Evolutionary conservation across 140 eudicot genomes (phyloP).

Genomic region (Erigeron philadelphicus): DNA sequence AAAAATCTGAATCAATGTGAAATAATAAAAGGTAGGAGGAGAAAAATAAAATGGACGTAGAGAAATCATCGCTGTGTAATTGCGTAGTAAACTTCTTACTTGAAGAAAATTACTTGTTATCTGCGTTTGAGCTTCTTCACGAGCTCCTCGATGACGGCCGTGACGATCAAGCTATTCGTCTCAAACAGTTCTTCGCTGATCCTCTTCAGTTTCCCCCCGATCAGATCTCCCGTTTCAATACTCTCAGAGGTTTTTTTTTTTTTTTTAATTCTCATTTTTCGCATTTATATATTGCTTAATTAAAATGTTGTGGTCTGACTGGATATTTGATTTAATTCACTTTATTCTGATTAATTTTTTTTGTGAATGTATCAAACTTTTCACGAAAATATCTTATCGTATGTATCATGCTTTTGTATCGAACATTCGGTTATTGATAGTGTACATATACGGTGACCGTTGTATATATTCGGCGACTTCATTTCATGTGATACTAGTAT

Average conservation of each 20-base stretch:
- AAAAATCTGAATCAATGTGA: slow-evolving; percentile 11
- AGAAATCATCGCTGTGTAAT: slow-evolving; percentile 95
- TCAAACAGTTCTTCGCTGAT: slow-evolving; percentile 81
- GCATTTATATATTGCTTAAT: background rate
- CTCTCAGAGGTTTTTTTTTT: slow-evolving; percentile 66
- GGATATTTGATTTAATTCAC: no score
- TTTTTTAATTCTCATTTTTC: background rate
- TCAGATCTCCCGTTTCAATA: slow-evolving; percentile 92
- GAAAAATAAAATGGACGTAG: slow-evolving; percentile 64
- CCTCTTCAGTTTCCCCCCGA: slow-evolving; percentile 91
- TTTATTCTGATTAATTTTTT: no score
- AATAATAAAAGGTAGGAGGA: background rate
- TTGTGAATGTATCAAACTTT: no score
- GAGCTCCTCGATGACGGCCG: slow-evolving; percentile 99
- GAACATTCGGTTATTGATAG: no score
- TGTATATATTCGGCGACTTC: no score
- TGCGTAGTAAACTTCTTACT: slow-evolving; percentile 94
- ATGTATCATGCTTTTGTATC: no score
- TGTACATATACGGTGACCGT: no score
- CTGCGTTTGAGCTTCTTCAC: slow-evolving; percentile 98
- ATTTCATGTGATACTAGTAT: no score
- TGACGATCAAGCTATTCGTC: slow-evolving; percentile 89
- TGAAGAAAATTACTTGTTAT: slow-evolving; percentile 83
- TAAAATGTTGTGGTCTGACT: no score
- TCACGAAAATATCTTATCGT: no score